These are phyloP conservation scores for Candida ficus DNA, from an alignment of 805 yeast species.

Conservation along the genomic window DNA sequence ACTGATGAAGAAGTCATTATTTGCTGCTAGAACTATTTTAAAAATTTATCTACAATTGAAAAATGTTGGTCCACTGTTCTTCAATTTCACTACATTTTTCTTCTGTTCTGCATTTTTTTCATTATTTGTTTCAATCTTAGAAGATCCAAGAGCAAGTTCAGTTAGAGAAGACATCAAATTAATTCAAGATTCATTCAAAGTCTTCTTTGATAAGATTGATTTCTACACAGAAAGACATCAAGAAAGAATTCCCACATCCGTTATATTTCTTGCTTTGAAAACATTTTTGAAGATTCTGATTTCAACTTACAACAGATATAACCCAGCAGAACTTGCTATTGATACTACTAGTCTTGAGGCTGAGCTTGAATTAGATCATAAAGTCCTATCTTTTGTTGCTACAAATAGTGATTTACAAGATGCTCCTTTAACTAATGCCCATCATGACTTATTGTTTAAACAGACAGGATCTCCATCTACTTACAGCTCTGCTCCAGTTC, in stretches of 20 bases:
- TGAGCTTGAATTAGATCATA: slow-evolving; percentile 6
- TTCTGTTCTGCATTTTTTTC: slow-evolving; percentile 23
- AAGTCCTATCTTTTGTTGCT: neutral
- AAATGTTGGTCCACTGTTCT: slow-evolving; percentile 7
- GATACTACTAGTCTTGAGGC: slow-evolving; percentile 7
- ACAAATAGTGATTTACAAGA: neutral
- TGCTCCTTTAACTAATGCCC: neutral
- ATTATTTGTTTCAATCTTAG: slow-evolving; percentile 20
- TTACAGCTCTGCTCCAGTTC: neutral
- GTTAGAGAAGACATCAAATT: slow-evolving; percentile 15
- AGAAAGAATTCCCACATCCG: slow-evolving; percentile 9
- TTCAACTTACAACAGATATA: slow-evolving; percentile 15
- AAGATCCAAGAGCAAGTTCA: slow-evolving; percentile 14
- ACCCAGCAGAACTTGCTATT: slow-evolving; percentile 3
- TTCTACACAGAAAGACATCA: neutral
- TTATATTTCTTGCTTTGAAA: slow-evolving; percentile 13
- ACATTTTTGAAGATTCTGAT: slow-evolving; percentile 20
- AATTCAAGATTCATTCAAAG: slow-evolving; percentile 6
- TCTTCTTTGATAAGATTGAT: slow-evolving; percentile 6
- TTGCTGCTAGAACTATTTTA: slow-evolving; percentile 18
- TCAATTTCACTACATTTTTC: slow-evolving; percentile 14
- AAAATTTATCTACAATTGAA: slow-evolving; percentile 6
- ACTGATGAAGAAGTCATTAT: slow-evolving; percentile 17
- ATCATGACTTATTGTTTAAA: no score
- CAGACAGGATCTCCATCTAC: neutral